These are phyloP conservation scores for Dicorynia guianensis DNA, from an alignment of 306 rosid genomes.

Conservation along the genomic window DNA sequence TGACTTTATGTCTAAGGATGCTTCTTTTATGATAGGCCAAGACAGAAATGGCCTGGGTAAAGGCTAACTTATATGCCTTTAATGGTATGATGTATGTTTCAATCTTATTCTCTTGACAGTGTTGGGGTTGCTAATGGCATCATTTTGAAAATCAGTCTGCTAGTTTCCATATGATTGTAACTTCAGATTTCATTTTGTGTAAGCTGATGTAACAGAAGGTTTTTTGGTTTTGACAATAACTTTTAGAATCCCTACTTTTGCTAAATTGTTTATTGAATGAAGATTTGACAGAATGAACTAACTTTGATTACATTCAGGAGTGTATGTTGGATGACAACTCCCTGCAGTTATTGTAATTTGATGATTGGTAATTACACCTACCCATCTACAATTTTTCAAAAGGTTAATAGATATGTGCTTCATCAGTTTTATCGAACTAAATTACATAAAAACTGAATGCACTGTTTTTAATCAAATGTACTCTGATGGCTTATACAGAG, in stretches of 20 bases:
- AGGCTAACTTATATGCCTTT: background rate
- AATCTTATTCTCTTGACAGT: background rate
- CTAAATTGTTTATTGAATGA: slow-evolving; percentile 35
- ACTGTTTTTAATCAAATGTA: background rate
- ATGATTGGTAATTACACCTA: slow-evolving; percentile 14
- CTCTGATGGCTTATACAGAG: background rate
- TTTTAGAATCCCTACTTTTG: slow-evolving; percentile 3
- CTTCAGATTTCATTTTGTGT: background rate
- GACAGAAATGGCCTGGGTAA: background rate
- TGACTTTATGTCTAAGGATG: no score
- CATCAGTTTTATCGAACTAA: background rate
- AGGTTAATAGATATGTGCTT: no score
- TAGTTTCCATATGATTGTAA: background rate
- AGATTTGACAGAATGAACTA: slow-evolving; percentile 32
- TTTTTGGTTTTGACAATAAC: slow-evolving; percentile 12
- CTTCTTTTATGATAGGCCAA: background rate
- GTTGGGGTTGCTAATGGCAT: background rate
- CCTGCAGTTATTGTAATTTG: slow-evolving; percentile 18
- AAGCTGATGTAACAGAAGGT: background rate
- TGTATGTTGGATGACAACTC: slow-evolving; percentile 6
- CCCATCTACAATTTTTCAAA: slow-evolving; percentile 17
- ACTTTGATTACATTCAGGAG: slow-evolving; percentile 16
- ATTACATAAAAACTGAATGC: background rate
- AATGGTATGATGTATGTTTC: background rate
- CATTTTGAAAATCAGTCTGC: background rate